phyloP scores from a whole-genome alignment of 2,329 filamentous ascomycete genomes.

The Atkinsonella texensis region DNA sequence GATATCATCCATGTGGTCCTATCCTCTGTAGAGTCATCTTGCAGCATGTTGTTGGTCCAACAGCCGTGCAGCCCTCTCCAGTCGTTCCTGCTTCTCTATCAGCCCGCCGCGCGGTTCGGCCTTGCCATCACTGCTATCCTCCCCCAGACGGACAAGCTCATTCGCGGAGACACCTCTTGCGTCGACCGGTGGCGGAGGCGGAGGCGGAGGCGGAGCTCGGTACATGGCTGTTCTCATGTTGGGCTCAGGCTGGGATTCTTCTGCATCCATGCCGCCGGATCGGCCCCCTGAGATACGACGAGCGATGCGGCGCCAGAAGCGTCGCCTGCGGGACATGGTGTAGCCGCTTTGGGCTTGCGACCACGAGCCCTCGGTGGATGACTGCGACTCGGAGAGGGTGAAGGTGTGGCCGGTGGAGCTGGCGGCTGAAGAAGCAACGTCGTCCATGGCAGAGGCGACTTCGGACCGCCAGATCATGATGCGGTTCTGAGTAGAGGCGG shows the following conservation, averaged over 20 bases:
- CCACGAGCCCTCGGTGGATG: constrained; percentile 3
- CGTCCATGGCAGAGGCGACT: constrained; percentile 26
- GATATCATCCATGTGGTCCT: neutral
- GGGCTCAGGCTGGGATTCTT: constrained; percentile 6
- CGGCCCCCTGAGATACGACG: constrained; percentile 10
- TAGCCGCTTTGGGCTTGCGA: neutral
- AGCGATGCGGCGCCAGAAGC: constrained; percentile 13
- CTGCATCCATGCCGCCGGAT: constrained; percentile 7
- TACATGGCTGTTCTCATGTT: constrained; percentile 25
- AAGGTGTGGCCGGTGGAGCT: constrained; percentile 13
- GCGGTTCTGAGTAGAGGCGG: constrained; percentile 14
- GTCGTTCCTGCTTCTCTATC: constrained; percentile 24
- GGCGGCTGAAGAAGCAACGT: constrained; percentile 13
- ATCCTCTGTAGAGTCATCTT: neutral
- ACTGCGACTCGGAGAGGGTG: constrained; percentile 8
- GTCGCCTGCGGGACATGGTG: constrained; percentile 10
- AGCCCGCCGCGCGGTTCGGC: constrained; percentile 14
- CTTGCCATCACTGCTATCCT: constrained; percentile 14
- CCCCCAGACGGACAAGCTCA: constrained; percentile 12
- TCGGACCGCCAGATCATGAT: constrained; percentile 40
- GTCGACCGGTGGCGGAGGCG: constrained; percentile 1
- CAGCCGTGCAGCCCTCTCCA: constrained; percentile 28
- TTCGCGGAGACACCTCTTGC: constrained; percentile 9
- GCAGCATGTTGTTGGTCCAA: constrained; percentile 16
- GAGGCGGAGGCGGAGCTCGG: constrained; percentile 9